A percentile compares a stretch with the other conserved stretches of the same genome.
Conservation (phyloP, 1,284 basidiomycete genomes). For the Sporisorium iseilematis-ciliati region DNA sequence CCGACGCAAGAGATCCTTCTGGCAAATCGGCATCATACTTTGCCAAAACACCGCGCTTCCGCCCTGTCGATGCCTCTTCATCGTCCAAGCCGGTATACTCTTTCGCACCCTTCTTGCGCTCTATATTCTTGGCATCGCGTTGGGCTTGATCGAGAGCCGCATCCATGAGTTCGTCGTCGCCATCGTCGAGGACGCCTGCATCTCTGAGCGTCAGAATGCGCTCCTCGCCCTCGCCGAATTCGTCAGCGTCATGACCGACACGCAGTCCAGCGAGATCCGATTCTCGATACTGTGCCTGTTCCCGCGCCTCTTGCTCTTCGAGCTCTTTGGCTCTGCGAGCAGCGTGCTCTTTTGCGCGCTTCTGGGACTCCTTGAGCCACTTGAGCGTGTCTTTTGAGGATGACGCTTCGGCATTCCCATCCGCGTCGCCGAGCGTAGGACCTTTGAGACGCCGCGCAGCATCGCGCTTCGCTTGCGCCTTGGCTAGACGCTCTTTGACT, state of each 20-base stretch:
- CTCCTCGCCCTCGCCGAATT: constrained; percentile 85
- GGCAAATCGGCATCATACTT: constrained; percentile 95
- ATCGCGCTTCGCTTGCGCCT: constrained; percentile 84
- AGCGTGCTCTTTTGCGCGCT: constrained; percentile 83
- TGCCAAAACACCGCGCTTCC: constrained; percentile 84
- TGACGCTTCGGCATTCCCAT: constrained; percentile 56
- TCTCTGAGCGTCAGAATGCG: constrained; percentile 96
- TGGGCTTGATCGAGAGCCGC: constrained; percentile 90
- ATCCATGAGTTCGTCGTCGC: constrained; percentile 97
- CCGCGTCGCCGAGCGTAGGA: constrained; percentile 82
- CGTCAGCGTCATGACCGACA: constrained; percentile 92
- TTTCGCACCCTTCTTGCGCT: constrained; percentile 87
- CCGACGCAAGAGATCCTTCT: constrained; percentile 71
- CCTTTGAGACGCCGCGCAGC: constrained; percentile 90
- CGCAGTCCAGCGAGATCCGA: constrained; percentile 89
- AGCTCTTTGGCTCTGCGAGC: constrained; percentile 85
- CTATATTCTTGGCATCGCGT: constrained; percentile 80
- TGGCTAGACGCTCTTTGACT: constrained; percentile 69
- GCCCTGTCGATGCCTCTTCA: constrained; percentile 79
- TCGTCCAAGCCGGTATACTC: constrained; percentile 97
- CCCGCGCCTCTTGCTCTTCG: constrained; percentile 76
- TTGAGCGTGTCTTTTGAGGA: constrained; percentile 75
- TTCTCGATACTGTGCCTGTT: constrained; percentile 76
- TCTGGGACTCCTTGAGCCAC: constrained; percentile 91
- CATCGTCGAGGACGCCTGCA: constrained; percentile 90